A percentile compares a stretch with the other conserved stretches of the same genome.
Conservation (phyloP, 768 basidiomycete genomes). For the Leccinum disarticulatum region DNA sequence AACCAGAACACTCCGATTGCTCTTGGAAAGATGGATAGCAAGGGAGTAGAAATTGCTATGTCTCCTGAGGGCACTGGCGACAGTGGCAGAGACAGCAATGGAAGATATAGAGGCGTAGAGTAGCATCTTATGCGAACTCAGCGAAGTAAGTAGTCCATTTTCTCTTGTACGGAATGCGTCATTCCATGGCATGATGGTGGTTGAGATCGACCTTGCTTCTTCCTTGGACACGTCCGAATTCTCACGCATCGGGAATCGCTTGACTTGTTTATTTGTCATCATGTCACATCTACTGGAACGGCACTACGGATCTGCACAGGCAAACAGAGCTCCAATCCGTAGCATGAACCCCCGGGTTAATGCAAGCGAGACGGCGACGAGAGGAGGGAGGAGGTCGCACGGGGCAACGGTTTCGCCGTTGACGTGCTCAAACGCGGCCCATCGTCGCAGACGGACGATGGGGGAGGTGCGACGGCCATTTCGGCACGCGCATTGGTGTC, state of each 20-base stretch:
- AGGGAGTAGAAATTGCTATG: slow-evolving; percentile 95
- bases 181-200: slow-evolving; percentile 53
- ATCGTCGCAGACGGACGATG: no score
- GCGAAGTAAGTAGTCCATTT: slow-evolving; percentile 46
- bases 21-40: slow-evolving; percentile 88
- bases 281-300: no score
- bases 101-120: slow-evolving; percentile 70
- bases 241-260: slow-evolving; percentile 8
- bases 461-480: no score
- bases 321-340: no score
- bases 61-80: slow-evolving; percentile 76
- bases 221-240: slow-evolving; percentile 16
- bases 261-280: no score
- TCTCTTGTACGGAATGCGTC: slow-evolving; percentile 51
- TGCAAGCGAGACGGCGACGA: no score
- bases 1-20: slow-evolving; percentile 90
- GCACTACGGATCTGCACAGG: no score
- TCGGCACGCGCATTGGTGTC: no score
- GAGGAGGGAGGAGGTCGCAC: no score
- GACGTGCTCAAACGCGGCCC: no score
- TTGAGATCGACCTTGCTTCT: neutral
- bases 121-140: slow-evolving; percentile 63
- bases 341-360: no score
- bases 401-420: no score
- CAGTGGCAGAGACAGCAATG: slow-evolving; percentile 65